Evolutionary conservation across 2,329 filamentous ascomycete genomes (phyloP), one percentile per base, ranked within the genome.

Genomic region (Exophiala bonariae): DNA sequence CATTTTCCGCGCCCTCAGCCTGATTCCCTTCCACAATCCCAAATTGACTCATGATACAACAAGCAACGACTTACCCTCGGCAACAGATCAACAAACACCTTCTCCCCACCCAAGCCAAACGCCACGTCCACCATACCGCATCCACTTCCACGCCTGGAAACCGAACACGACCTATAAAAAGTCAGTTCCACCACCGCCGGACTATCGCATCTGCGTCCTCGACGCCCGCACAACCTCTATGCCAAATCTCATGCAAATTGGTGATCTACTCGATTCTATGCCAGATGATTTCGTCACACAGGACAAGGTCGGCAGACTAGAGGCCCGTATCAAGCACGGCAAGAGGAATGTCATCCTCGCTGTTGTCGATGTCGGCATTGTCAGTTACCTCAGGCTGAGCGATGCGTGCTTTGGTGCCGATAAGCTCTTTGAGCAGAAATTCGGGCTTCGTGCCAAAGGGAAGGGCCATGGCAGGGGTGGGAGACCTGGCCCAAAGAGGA

Each of bases 71-170:
- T 49, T 54, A 39, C 31, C 59, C 30, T 44, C 60, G 18, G 16
- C 50, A 41, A 26, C 41, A 20, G 20, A 31, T 32, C 2, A 40
- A 13, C 32, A 57, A 16, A 44, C 42, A 35, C 43, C 23, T 6
- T 26, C 23, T 6, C 6, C 23, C 11, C 6, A 6, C 6, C 6
- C 23, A 26, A 26, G 23, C 23, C 23, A 11, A 9, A 39, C 47
- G 32, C 38, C 48, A 10, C 42, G 50, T 41, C 65, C 63, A 13
- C 83, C 85, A 0, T 95, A 87, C 72, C 80, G 80, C 52, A 73
- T 96, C 28, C 81, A 86, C 54, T 96, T 83, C 68, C 78, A 95
- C 66, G 76, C 96, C 50, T 96, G 88, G 83, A 95, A 92, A 65
- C 81, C 86, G 54, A 70, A 75, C 65, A 65, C 76, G 58, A 43